Evolutionary conservation across 805 yeast genomes (phyloP), one percentile per base, ranked within the genome.

Genomic region (Metschnikowia similis): DNA sequence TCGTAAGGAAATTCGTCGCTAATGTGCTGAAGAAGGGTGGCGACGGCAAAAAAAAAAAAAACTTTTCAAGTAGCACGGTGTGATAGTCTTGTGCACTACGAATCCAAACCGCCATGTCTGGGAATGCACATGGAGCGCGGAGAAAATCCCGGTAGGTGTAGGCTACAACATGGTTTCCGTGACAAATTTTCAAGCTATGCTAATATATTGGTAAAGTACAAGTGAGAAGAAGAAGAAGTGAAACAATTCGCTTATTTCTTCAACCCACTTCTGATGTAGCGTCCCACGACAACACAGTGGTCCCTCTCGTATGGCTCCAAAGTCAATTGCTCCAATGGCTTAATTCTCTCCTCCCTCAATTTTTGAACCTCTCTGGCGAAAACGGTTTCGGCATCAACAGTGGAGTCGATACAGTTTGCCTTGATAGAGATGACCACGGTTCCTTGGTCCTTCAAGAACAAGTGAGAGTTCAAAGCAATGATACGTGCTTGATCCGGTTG

Each of bases 401-500:
- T 94, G 44, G 98, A 94, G 77, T 94, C 99, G 72, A 94, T 94
- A 89, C 99, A 94, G 90, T 94, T 94, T 65, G 99, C 99, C 84
- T 94, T 94, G 77, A 94, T 94, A 66, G 98, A 92, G 68, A 94
- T 94, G 58, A 94, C 94, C 60, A 94, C 99, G 70, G 96, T 96
- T 76, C 99, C 99, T 75, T 86, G 90, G 74, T 94, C 97, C 76
- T 94, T 94, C 71, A 94, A 82, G 87, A 94, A 94, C 82, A 92
- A 80, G 75, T 94, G 99, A 51, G 98, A 85, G 83, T 94, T 94
- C 71, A 94, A 84, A 48, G 98, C 99, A 72, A 94, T 92, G 70
- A 94, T 94, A 87, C 99, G 95, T 63, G 99, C 99, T 80, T 94
- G 99, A 78, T 94, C 99, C 40, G 99, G 99, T 80, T 94, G 99